A percentile compares a stretch with the other conserved stretches of the same genome.
These are phyloP conservation scores for Blepharisma stoltei DNA, from an alignment of 73 alveolate species.

Conservation along the genomic window DNA sequence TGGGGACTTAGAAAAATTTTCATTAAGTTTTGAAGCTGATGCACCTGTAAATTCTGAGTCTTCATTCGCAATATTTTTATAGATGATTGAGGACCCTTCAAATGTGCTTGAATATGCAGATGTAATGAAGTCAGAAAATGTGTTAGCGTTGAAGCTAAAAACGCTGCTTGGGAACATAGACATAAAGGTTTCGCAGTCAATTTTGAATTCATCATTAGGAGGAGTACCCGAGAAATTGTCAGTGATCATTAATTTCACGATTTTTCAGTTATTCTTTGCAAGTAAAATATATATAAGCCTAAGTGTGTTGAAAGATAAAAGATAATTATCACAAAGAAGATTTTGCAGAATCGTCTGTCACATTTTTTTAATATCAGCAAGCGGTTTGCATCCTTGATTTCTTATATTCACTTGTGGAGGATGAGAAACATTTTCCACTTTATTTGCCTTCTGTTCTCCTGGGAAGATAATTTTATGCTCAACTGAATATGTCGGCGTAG, in stretches of 20 bases:
- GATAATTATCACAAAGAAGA: not conserved
- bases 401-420: too few relatives aligned
- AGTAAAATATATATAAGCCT: not conserved
- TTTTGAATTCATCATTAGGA: constrained; percentile 3
- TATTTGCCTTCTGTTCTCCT: too few relatives aligned
- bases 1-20: too few relatives aligned
- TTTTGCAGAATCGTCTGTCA: constrained; percentile 8
- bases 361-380: constrained; percentile 20
- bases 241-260: constrained; percentile 7
- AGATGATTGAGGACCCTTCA: not conserved
- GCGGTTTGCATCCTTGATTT: constrained; percentile 4
- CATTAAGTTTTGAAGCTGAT: not conserved
- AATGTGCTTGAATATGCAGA: constrained; percentile 1
- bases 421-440: too few relatives aligned
- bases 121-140: not conserved
- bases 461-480: not conserved
- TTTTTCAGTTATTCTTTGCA: not conserved
- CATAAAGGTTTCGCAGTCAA: not conserved
- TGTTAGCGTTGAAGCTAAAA: not conserved
- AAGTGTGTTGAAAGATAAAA: not conserved
- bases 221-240: constrained; percentile 20
- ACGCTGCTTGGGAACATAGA: constrained; percentile 6
- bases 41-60: constrained; percentile 7
- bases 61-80: not conserved
- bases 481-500: not conserved